These are phyloP conservation scores for Candida parachauliodes DNA, from an alignment of 805 yeast genomes.

Conservation along the genomic window DNA sequence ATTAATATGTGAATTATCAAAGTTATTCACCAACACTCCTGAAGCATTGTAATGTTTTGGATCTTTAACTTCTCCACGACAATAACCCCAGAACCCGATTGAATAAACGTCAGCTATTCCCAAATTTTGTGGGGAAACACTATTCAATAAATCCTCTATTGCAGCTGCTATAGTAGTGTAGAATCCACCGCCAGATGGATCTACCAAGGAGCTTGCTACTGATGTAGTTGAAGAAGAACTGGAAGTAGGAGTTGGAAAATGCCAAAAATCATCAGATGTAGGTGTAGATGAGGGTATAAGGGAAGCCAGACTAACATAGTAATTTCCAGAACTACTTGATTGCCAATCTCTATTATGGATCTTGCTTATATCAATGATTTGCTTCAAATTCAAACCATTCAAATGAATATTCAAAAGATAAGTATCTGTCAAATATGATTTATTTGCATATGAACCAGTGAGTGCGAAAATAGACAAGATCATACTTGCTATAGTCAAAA, in stretches of 20 bases:
- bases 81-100: conserved; percentile 42
- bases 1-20: conserved; percentile 27
- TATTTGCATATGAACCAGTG: conserved; percentile 36
- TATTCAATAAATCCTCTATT: conserved; percentile 16
- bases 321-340: not conserved
- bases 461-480: conserved; percentile 34
- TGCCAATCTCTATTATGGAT: conserved; percentile 13
- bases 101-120: conserved; percentile 41
- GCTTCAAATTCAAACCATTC: conserved; percentile 27
- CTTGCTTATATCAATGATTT: conserved; percentile 19
- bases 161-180: conserved; percentile 13
- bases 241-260: conserved; percentile 6
- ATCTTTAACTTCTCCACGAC: conserved; percentile 25
- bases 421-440: conserved; percentile 28
- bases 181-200: conserved; percentile 7
- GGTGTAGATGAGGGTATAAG: not conserved
- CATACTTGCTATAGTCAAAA: conserved; percentile 29
- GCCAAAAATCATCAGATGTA: conserved; percentile 2
- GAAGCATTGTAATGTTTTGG: conserved; percentile 7
- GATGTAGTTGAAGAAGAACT: conserved; percentile 4
- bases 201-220: conserved; percentile 3
- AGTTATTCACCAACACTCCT: conserved; percentile 7
- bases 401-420: conserved; percentile 36
- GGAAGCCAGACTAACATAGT: conserved; percentile 2
- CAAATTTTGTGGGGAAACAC: conserved; percentile 25